Evolutionary conservation across 2,329 filamentous ascomycete species (phyloP).

Genomic region (Aureobasidium sp.): DNA sequence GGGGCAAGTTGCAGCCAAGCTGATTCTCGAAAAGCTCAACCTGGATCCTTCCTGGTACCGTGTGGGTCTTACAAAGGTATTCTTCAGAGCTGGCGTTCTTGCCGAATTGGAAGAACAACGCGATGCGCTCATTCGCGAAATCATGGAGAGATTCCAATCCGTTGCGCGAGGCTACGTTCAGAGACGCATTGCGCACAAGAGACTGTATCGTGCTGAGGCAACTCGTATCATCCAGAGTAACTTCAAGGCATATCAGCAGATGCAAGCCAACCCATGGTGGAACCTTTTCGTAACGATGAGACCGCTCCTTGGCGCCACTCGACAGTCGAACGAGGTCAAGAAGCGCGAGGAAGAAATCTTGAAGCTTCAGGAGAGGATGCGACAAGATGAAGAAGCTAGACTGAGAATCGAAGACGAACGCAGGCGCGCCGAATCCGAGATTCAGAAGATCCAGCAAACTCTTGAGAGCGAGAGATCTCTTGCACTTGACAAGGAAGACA

Average conservation of each 20-base stretch:
- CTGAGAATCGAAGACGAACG: slow-evolving; percentile 85
- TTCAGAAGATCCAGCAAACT: slow-evolving; percentile 83
- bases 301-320: slow-evolving; percentile 82
- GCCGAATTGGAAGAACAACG: slow-evolving; percentile 95
- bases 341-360: slow-evolving; percentile 90
- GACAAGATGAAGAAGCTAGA: slow-evolving; percentile 63
- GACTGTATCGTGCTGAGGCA: slow-evolving; percentile 87
- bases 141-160: slow-evolving; percentile 89
- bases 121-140: slow-evolving; percentile 84
- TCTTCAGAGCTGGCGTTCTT: slow-evolving; percentile 92
- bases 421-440: slow-evolving; percentile 75
- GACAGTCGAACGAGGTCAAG: slow-evolving; percentile 89
- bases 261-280: slow-evolving; percentile 97
- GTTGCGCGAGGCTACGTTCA: slow-evolving; percentile 84
- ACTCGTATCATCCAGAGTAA: slow-evolving; percentile 92
- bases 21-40: slow-evolving; percentile 83
- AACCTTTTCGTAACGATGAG: slow-evolving; percentile 90
- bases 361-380: slow-evolving; percentile 75
- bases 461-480: slow-evolving; percentile 93
- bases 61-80: slow-evolving; percentile 93
- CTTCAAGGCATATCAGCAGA: slow-evolving; percentile 81
- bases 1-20: slow-evolving; percentile 71
- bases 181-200: slow-evolving; percentile 81
- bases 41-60: slow-evolving; percentile 82
- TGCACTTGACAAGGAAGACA: slow-evolving; percentile 95